These are phyloP conservation scores for Hymenoscyphus linearis DNA, from an alignment of 2,329 filamentous ascomycete species.

Conservation along the genomic window DNA sequence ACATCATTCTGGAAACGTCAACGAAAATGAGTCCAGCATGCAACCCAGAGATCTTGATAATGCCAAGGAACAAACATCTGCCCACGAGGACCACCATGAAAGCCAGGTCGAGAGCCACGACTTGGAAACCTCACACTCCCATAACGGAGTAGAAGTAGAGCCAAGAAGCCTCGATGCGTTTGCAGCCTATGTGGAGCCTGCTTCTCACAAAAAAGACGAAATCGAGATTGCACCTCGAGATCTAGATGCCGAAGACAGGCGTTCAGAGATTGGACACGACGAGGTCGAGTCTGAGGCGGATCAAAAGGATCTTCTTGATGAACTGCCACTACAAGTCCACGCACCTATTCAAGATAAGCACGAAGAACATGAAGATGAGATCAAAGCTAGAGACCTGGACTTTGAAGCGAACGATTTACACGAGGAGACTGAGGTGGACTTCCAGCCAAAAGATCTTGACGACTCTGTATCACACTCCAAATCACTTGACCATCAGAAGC, in stretches of 20 bases:
- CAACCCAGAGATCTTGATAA: neutral
- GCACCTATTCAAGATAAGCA: no score
- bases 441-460: neutral
- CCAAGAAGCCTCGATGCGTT: neutral
- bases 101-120: neutral
- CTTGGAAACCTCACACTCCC: neutral
- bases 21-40: neutral
- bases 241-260: neutral
- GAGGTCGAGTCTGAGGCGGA: no score
- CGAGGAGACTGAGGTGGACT: neutral
- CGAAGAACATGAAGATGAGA: no score
- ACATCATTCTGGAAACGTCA: neutral
- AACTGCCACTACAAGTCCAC: no score
- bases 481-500: no score
- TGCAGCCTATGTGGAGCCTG: neutral
- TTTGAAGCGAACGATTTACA: neutral
- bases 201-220: neutral
- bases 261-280: no score
- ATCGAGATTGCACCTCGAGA: neutral
- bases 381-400: no score
- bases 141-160: neutral
- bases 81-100: neutral
- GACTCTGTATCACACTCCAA: neutral
- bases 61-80: neutral
- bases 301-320: no score